Percentiles rank a stretch among this genome's conserved stretches.
These are phyloP conservation scores for Symbiodinium pilosum DNA, from an alignment of 73 alveolate species.

Conservation along the genomic window DNA sequence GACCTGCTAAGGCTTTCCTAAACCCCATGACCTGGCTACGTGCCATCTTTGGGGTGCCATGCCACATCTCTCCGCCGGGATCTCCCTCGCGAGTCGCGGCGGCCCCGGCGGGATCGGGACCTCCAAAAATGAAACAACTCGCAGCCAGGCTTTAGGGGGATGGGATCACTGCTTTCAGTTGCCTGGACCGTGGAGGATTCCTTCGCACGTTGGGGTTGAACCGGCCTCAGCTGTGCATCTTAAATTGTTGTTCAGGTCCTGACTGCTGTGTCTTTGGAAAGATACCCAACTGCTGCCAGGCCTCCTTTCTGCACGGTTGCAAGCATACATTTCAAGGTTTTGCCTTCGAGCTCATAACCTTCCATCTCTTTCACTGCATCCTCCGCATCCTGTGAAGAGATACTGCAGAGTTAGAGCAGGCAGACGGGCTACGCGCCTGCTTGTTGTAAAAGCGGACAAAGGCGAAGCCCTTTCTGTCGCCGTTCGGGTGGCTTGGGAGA, in stretches of 20 bases:
- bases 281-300: background rate
- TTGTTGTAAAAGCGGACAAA: background rate
- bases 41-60: too few relatives aligned
- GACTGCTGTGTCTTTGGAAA: background rate
- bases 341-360: conserved; percentile 8
- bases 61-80: background rate
- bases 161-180: too few relatives aligned
- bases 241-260: too few relatives aligned
- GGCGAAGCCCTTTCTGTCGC: background rate
- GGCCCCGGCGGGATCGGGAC: conserved; percentile 11
- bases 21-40: too few relatives aligned
- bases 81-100: conserved; percentile 26
- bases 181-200: background rate
- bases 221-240: background rate
- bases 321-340: background rate
- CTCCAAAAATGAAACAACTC: too few relatives aligned
- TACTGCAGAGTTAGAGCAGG: too few relatives aligned
- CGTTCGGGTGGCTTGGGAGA: background rate
- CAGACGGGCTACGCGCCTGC: background rate
- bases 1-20: too few relatives aligned
- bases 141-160: too few relatives aligned
- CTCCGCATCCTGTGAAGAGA: background rate
- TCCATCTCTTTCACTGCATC: conserved; percentile 7
- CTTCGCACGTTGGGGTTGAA: conserved; percentile 5
- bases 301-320: background rate